These are phyloP conservation scores for Bonia amplexicaulis DNA, from an alignment of 176 grass and related monocot genomes.

Conservation along the genomic window DNA sequence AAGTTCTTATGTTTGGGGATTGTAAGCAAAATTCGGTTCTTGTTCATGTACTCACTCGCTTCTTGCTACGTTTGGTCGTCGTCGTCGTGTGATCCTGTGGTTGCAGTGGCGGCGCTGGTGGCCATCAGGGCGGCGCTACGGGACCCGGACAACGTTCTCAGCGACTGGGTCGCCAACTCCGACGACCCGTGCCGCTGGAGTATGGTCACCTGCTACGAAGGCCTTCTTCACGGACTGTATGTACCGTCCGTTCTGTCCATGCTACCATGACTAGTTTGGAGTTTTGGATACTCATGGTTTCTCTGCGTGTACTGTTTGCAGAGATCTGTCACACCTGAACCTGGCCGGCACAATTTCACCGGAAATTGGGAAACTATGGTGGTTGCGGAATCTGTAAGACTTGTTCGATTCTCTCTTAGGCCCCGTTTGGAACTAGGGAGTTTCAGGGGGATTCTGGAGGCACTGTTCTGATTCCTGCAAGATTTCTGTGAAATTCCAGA, in stretches of 20 bases:
- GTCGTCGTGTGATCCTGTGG: not conserved
- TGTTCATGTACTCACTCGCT: not conserved
- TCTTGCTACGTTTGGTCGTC: not conserved
- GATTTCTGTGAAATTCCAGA: not conserved
- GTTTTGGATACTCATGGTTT: not conserved
- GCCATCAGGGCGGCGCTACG: conserved; percentile 50
- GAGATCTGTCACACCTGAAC: conserved; percentile 43
- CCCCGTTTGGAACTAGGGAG: no score
- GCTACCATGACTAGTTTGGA: not conserved
- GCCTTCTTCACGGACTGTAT: conserved; percentile 52
- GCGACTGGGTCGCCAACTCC: conserved; percentile 56
- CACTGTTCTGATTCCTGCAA: not conserved
- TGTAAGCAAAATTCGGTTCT: not conserved
- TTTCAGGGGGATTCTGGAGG: not conserved
- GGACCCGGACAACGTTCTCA: conserved; percentile 51
- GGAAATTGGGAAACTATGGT: conserved; percentile 52
- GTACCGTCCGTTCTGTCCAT: not conserved
- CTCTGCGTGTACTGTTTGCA: conserved; percentile 23
- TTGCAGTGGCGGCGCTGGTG: conserved; percentile 59
- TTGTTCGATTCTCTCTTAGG: not conserved
- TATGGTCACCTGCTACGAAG: conserved; percentile 54
- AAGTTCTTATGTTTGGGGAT: not conserved
- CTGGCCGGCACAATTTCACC: conserved; percentile 62
- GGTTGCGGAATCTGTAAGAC: conserved; percentile 54
- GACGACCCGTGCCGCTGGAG: conserved; percentile 71